These are phyloP conservation scores for Cyclotella sp. DNA, from an alignment of 108 stramenopile genomes.

Conservation along the genomic window DNA sequence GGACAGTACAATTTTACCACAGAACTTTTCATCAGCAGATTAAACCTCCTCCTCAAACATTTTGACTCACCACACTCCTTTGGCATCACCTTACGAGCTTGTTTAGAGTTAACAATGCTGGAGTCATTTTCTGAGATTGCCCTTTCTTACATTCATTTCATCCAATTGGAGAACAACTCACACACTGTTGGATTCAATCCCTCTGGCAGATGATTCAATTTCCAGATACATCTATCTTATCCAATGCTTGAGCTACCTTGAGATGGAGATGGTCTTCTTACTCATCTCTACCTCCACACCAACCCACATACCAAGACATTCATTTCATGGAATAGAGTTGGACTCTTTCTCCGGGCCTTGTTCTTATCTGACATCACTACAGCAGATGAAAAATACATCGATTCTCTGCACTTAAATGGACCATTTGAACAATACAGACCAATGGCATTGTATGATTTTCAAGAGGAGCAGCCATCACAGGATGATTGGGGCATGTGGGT, in stretches of 20 bases:
- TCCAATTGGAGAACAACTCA: background rate
- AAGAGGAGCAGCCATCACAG: background rate
- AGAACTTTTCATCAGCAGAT: constrained; percentile 6
- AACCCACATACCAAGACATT: background rate
- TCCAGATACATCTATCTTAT: background rate
- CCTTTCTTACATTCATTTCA: constrained; percentile 3
- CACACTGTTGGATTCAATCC: background rate
- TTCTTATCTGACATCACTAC: constrained; percentile 6
- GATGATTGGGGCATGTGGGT: background rate
- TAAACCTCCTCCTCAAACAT: constrained; percentile 28
- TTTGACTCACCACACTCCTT: background rate
- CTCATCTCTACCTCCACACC: background rate
- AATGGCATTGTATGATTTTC: background rate
- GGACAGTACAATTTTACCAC: background rate
- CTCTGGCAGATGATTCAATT: background rate
- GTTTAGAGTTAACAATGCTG: constrained; percentile 16
- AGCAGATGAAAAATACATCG: background rate
- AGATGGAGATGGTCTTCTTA: background rate
- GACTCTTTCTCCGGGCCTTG: background rate
- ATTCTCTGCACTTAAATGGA: background rate
- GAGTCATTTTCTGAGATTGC: background rate
- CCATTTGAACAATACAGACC: background rate
- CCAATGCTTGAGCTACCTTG: background rate
- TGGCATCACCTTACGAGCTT: constrained; percentile 13
- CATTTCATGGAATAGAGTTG: constrained; percentile 8